These are phyloP conservation scores for Capsicum baccatum DNA, from an alignment of 257 asterid species.

Conservation along the genomic window DNA sequence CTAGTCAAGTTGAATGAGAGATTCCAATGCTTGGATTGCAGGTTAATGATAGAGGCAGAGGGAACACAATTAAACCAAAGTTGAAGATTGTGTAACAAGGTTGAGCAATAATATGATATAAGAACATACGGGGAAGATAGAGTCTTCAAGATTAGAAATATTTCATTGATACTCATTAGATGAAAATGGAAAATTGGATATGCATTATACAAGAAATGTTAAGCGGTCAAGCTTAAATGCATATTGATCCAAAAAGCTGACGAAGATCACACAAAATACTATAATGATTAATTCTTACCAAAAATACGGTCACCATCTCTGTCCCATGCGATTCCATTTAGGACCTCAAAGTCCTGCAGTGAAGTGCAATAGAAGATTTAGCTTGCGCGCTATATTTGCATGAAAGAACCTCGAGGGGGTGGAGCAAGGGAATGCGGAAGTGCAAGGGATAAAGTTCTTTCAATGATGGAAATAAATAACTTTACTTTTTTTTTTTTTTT, in stretches of 20 bases:
- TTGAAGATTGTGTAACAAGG: background rate
- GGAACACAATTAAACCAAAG: background rate
- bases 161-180: background rate
- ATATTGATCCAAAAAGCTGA: background rate
- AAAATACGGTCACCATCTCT: constrained; percentile 59
- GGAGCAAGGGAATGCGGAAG: background rate
- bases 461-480: background rate
- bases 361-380: constrained; percentile 22
- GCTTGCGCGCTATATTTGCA: background rate
- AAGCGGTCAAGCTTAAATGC: background rate
- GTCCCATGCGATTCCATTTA: constrained; percentile 99
- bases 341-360: constrained; percentile 73
- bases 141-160: background rate
- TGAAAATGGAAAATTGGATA: background rate
- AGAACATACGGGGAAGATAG: background rate
- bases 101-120: background rate
- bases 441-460: background rate
- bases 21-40: background rate
- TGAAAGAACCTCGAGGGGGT: background rate
- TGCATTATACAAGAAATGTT: background rate
- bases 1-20: background rate
- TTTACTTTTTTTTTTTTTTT: too few species aligned
- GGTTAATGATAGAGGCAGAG: background rate
- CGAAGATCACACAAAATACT: background rate
- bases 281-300: constrained; percentile 47